Evolutionary conservation across 1,284 basidiomycete genomes (phyloP).

Genomic region (Ustilago shanxiensis): DNA sequence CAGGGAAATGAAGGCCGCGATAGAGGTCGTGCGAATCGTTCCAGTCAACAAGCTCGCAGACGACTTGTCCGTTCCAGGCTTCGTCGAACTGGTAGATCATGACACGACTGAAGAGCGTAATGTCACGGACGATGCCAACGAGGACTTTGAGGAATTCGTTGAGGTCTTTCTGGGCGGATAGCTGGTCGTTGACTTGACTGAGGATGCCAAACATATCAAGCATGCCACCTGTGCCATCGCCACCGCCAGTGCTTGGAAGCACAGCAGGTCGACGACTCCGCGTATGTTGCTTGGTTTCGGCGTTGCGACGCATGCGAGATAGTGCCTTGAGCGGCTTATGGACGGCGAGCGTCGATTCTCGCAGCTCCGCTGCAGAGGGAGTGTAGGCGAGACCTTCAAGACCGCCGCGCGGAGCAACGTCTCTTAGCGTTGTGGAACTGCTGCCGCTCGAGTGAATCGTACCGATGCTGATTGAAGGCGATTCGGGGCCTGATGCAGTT

Average conservation of each 20-base stretch:
- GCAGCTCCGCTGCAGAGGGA: constrained; percentile 73
- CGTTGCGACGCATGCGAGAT: constrained; percentile 72
- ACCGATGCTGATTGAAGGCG: constrained; percentile 42
- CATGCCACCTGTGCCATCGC: constrained; percentile 47
- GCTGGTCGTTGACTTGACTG: constrained; percentile 86
- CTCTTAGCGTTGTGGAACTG: constrained; percentile 24
- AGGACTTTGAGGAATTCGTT: constrained; percentile 81
- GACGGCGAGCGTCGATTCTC: constrained; percentile 81
- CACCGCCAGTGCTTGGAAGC: constrained; percentile 31
- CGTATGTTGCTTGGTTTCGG: constrained; percentile 32
- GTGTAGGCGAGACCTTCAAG: constrained; percentile 53
- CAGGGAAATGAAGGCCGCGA: constrained; percentile 79
- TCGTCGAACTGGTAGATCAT: constrained; percentile 88
- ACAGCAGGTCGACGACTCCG: constrained; percentile 34
- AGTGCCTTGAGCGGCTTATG: constrained; percentile 82
- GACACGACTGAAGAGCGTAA: constrained; percentile 75
- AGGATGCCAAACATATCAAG: constrained; percentile 74
- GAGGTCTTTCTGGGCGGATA: constrained; percentile 79
- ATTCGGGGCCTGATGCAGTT: constrained; percentile 16
- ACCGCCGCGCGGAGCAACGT: constrained; percentile 22
- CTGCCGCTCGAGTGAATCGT: constrained; percentile 49
- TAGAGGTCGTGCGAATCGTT: constrained; percentile 83
- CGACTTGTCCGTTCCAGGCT: constrained; percentile 77
- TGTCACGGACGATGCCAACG: constrained; percentile 83
- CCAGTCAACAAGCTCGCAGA: constrained; percentile 87